These are phyloP conservation scores for Candida chilensis DNA, from an alignment of 805 yeast species.

Conservation along the genomic window DNA sequence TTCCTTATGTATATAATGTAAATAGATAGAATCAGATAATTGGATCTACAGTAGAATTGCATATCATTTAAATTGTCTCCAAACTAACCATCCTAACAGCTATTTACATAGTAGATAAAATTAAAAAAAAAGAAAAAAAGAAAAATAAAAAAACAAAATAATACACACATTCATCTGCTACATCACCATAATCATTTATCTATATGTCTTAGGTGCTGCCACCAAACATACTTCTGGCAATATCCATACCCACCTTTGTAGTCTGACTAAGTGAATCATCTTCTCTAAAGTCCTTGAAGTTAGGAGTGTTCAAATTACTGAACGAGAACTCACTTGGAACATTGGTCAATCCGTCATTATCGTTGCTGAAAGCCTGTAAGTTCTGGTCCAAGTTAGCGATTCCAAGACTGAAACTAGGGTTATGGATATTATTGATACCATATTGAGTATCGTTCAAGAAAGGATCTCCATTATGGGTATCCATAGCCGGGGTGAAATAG, in stretches of 20 bases:
- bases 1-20: too few species aligned
- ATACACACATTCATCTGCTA: too few species aligned
- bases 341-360: not conserved
- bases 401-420: too few species aligned
- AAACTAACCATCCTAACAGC: too few species aligned
- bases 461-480: constrained; percentile 10
- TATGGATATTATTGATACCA: not conserved
- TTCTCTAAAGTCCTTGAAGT: not conserved
- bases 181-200: too few species aligned
- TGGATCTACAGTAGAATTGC: too few species aligned
- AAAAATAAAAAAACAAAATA: too few species aligned
- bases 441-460: constrained; percentile 5
- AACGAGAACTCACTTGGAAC: not conserved
- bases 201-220: too few species aligned
- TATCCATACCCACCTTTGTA: not conserved
- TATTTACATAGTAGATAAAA: too few species aligned
- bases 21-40: too few species aligned
- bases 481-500: constrained; percentile 12
- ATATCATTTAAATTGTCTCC: too few species aligned
- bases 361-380: not conserved
- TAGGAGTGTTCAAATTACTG: not conserved
- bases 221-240: constrained; percentile 1
- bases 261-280: not conserved
- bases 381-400: not conserved
- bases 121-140: too few species aligned